Conservation (phyloP, 495 filamentous ascomycete species). For the Rusavskia elegans region DNA sequence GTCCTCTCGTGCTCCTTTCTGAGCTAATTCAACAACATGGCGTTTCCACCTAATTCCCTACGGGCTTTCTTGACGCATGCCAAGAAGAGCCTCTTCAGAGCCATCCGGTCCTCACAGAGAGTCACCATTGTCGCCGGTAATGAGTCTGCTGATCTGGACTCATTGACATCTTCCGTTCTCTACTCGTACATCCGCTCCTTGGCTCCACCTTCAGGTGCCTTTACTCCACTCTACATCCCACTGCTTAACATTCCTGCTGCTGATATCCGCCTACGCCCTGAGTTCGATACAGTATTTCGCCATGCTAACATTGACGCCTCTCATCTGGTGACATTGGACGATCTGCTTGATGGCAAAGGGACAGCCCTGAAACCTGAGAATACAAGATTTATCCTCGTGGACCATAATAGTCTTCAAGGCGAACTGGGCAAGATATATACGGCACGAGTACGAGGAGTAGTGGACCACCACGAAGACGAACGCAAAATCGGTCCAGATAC, state of each 20-base stretch:
- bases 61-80: conserved; percentile 9
- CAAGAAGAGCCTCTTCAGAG: conserved; percentile 1
- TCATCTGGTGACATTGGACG: conserved; percentile 11
- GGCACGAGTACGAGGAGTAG: conserved; percentile 47
- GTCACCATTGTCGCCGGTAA: conserved; percentile 14
- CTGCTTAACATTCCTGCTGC: conserved; percentile 58
- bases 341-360: not conserved
- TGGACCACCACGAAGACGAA: conserved; percentile 91
- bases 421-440: conserved; percentile 24
- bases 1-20: too few species aligned
- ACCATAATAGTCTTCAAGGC: conserved; percentile 71
- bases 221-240: conserved; percentile 51
- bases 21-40: conserved; percentile 1
- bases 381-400: conserved; percentile 55
- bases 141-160: conserved; percentile 54
- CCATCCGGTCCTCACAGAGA: conserved; percentile 1
- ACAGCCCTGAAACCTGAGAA: conserved; percentile 17
- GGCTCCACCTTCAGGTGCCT: conserved; percentile 25
- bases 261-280: conserved; percentile 61
- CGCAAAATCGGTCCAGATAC: conserved; percentile 33
- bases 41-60: conserved; percentile 12
- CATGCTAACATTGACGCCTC: conserved; percentile 20
- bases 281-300: conserved; percentile 37
- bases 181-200: conserved; percentile 65
- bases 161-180: conserved; percentile 69